A percentile compares a stretch with the other conserved stretches of the same genome.
These are phyloP conservation scores for Chloropicon primus DNA, from an alignment of 139 green algal species.

Conservation along the genomic window DNA sequence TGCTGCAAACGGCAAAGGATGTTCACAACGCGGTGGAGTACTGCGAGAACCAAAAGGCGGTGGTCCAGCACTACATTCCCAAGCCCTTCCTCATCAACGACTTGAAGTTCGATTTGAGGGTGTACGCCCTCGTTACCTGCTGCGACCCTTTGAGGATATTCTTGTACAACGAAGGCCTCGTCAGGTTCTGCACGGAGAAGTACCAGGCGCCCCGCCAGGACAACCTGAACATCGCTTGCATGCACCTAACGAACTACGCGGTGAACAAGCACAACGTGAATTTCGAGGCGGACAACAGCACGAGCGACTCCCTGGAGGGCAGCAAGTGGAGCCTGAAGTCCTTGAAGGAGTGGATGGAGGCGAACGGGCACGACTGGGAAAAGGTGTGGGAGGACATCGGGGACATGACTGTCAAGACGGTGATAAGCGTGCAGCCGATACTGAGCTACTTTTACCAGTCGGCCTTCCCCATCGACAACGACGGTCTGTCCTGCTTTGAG, in stretches of 20 bases:
- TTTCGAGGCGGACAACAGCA: slow-evolving; percentile 6
- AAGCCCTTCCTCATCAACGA: slow-evolving; percentile 43
- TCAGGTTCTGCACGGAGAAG: slow-evolving; percentile 40
- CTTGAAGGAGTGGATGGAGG: slow-evolving; percentile 36
- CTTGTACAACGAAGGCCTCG: slow-evolving; percentile 51
- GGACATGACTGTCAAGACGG: slow-evolving; percentile 41
- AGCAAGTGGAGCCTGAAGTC: slow-evolving; percentile 28
- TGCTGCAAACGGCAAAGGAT: slow-evolving; percentile 36
- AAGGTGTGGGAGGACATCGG: slow-evolving; percentile 7
- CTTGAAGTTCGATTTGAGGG: slow-evolving; percentile 52
- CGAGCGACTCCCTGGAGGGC: not conserved
- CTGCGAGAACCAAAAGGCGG: slow-evolving; percentile 25
- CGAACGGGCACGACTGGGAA: slow-evolving; percentile 6
- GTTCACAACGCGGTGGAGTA: slow-evolving; percentile 28
- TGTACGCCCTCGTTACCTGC: slow-evolving; percentile 45
- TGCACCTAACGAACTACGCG: slow-evolving; percentile 66
- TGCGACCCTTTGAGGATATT: slow-evolving; percentile 49
- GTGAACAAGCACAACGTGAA: slow-evolving; percentile 36
- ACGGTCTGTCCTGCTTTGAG: slow-evolving; percentile 63
- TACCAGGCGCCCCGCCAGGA: slow-evolving; percentile 35
- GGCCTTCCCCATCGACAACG: slow-evolving; percentile 31
- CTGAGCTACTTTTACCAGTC: slow-evolving; percentile 57
- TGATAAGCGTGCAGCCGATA: slow-evolving; percentile 52
- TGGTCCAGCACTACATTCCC: slow-evolving; percentile 37
- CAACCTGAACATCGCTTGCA: slow-evolving; percentile 39